Percentiles rank a stretch among this genome's conserved stretches.
These are phyloP conservation scores for Scedosporium minutisporum DNA, from an alignment of 2,329 filamentous ascomycete species.

Conservation along the genomic window DNA sequence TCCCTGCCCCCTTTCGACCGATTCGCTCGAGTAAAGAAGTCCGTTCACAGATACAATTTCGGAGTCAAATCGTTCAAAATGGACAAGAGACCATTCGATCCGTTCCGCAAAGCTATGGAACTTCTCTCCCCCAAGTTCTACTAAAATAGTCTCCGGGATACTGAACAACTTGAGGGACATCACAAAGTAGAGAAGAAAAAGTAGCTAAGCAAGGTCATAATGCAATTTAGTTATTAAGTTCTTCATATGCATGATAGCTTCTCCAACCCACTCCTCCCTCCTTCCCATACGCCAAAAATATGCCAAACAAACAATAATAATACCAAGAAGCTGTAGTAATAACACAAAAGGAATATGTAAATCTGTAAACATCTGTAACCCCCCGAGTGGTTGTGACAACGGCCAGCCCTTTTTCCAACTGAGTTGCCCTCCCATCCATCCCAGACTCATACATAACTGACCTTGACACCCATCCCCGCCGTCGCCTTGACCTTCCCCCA, in stretches of 20 bases:
- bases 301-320: constrained; percentile 5
- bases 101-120: too few relatives aligned
- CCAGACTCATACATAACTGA: constrained; percentile 72
- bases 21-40: too few relatives aligned
- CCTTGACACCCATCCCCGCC: constrained; percentile 92
- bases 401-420: too few relatives aligned
- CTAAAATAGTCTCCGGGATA: too few relatives aligned
- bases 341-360: background rate
- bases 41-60: too few relatives aligned
- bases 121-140: background rate
- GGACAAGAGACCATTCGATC: too few relatives aligned
- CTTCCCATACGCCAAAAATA: background rate
- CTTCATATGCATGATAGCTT: background rate
- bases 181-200: constrained; percentile 7
- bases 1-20: too few relatives aligned
- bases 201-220: constrained; percentile 4
- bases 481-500: constrained; percentile 80
- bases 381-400: too few relatives aligned
- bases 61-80: too few relatives aligned
- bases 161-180: too few relatives aligned
- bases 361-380: too few relatives aligned
- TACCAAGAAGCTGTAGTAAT: background rate
- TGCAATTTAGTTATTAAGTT: background rate
- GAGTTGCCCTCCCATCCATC: too few relatives aligned
- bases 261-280: background rate